Evolutionary conservation across 1,139 yeast genomes (phyloP).

Genomic region (Suhomyces panamericanus): DNA sequence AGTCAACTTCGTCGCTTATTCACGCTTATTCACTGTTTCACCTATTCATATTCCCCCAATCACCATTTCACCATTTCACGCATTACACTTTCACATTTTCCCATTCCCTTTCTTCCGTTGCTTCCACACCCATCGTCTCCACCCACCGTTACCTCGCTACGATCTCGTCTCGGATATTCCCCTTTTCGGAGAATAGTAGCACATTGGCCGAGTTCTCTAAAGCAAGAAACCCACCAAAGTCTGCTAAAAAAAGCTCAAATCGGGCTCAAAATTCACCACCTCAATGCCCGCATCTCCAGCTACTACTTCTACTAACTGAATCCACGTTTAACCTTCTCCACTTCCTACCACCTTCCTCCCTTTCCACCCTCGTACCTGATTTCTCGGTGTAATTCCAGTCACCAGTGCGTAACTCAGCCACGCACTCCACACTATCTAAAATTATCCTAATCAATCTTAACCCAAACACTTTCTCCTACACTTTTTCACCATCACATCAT

Average conservation of each 20-base stretch:
- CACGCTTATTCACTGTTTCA: too few species aligned
- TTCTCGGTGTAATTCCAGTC: background rate
- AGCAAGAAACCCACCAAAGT: too few species aligned
- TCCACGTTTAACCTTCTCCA: background rate
- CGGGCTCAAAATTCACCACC: too few species aligned
- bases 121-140: background rate
- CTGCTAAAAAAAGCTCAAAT: too few species aligned
- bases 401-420: slow-evolving; percentile 1
- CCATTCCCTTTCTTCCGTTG: background rate
- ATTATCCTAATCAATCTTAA: background rate
- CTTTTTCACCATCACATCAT: slow-evolving; percentile 23
- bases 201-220: background rate
- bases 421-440: background rate
- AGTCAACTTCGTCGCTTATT: too few species aligned
- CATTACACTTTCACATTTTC: too few species aligned
- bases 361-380: too few species aligned
- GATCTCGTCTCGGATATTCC: background rate
- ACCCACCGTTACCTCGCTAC: background rate
- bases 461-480: background rate
- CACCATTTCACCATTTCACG: too few species aligned
- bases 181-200: background rate
- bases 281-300: too few species aligned
- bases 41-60: too few species aligned
- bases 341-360: background rate
- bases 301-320: too few species aligned